Evolutionary conservation across 2,329 filamentous ascomycete species (phyloP).

Genomic region (Trichophaea hybrida): DNA sequence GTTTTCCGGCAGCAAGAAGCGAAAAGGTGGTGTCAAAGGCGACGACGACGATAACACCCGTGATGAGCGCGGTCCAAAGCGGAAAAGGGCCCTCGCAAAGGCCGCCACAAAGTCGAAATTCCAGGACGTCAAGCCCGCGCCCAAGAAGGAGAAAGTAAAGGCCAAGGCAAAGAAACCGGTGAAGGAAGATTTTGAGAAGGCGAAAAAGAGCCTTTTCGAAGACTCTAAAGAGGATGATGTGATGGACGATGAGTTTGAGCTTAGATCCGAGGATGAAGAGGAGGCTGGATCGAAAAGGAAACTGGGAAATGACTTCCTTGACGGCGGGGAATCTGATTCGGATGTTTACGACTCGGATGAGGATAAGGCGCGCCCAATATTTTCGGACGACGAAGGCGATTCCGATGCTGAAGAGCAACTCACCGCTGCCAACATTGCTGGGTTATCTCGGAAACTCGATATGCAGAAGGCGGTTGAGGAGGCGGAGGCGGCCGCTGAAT

Average conservation of each 20-base stretch:
- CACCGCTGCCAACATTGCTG: constrained; percentile 91
- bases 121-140: constrained; percentile 34
- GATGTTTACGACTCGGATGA: constrained; percentile 44
- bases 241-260: constrained; percentile 37
- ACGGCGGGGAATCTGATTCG: constrained; percentile 40
- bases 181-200: constrained; percentile 32
- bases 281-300: constrained; percentile 19
- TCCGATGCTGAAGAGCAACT: constrained; percentile 79
- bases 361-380: constrained; percentile 50
- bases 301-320: constrained; percentile 23
- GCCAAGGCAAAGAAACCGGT: constrained; percentile 28
- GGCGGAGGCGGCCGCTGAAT: constrained; percentile 68
- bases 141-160: constrained; percentile 28
- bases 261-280: constrained; percentile 30
- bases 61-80: constrained; percentile 76
- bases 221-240: constrained; percentile 29
- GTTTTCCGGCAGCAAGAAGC: constrained; percentile 2
- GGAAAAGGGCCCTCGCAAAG: constrained; percentile 64
- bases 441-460: constrained; percentile 74
- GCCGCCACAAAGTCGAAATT: constrained; percentile 68
- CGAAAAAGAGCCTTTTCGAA: constrained; percentile 15
- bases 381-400: constrained; percentile 87
- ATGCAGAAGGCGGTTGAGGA: constrained; percentile 60
- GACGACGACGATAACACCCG: neutral
- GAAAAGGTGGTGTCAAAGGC: neutral